phyloP scores from a whole-genome alignment of 192 early-diverging fungal genomes.

The Endogone sp. region DNA sequence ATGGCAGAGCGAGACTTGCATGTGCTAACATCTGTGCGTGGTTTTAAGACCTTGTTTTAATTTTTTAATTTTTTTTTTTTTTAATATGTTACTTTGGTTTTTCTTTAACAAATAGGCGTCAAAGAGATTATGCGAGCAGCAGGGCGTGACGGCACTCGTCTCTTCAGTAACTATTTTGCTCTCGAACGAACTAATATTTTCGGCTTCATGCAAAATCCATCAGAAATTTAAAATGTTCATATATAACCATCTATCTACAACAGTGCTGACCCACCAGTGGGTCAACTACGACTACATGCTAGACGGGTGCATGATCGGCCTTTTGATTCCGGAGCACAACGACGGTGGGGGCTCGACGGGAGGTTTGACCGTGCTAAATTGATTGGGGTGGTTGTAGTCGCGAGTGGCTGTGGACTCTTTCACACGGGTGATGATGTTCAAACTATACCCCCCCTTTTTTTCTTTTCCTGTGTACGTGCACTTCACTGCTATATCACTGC shows the following conservation, averaged over 20 bases:
- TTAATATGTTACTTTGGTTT: neutral
- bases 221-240: too few relatives aligned
- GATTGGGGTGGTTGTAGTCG: too few relatives aligned
- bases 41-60: neutral
- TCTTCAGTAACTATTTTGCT: constrained; percentile 64
- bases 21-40: too few relatives aligned
- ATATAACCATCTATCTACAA: neutral
- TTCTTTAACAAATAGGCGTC: constrained; percentile 23
- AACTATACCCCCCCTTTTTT: too few relatives aligned
- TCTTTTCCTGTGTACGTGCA: too few relatives aligned
- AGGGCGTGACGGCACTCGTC: constrained; percentile 87
- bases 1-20: neutral
- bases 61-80: neutral
- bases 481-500: too few relatives aligned
- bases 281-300: constrained; percentile 90
- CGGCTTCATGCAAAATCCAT: too few relatives aligned
- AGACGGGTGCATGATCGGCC: constrained; percentile 76
- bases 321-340: constrained; percentile 26
- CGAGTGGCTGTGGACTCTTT: too few relatives aligned
- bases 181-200: neutral
- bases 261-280: constrained; percentile 84
- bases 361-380: too few relatives aligned
- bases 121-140: constrained; percentile 77
- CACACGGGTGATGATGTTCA: too few relatives aligned
- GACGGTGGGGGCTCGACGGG: too few relatives aligned